These are phyloP conservation scores for Sinapis alba DNA, from an alignment of 441 rosid species.

Conservation along the genomic window DNA sequence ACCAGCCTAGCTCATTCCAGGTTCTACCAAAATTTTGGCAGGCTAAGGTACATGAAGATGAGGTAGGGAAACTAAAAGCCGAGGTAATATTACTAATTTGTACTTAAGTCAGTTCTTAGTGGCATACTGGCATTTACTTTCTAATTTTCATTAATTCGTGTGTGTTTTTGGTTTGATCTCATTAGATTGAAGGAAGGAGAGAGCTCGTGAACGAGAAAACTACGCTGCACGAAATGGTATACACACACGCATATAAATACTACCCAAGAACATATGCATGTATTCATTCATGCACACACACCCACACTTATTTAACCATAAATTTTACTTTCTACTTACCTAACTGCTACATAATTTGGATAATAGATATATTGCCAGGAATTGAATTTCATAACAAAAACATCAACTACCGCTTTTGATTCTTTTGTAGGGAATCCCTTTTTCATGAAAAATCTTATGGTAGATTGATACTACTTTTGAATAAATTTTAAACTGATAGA, in stretches of 20 bases:
- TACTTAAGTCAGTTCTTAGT: not conserved
- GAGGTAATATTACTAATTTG: constrained; percentile 40
- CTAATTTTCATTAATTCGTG: not conserved
- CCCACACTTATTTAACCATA: not conserved
- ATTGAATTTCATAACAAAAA: not conserved
- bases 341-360: not conserved
- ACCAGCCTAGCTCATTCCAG: not conserved
- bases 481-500: not conserved
- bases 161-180: not conserved
- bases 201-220: constrained; percentile 42
- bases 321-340: not conserved
- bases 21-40: constrained; percentile 27
- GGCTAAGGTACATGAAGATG: constrained; percentile 50
- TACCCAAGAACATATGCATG: not conserved
- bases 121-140: not conserved
- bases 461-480: not conserved
- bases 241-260: not conserved
- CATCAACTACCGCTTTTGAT: not conserved
- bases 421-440: not conserved
- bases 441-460: not conserved
- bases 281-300: not conserved
- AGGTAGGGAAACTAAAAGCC: constrained; percentile 45
- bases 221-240: constrained; percentile 37
- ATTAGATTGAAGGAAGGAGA: constrained; percentile 41
- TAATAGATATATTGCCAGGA: not conserved